Conservation (phyloP, 2,329 filamentous ascomycete species). For the Rhinocladiella similis region DNA sequence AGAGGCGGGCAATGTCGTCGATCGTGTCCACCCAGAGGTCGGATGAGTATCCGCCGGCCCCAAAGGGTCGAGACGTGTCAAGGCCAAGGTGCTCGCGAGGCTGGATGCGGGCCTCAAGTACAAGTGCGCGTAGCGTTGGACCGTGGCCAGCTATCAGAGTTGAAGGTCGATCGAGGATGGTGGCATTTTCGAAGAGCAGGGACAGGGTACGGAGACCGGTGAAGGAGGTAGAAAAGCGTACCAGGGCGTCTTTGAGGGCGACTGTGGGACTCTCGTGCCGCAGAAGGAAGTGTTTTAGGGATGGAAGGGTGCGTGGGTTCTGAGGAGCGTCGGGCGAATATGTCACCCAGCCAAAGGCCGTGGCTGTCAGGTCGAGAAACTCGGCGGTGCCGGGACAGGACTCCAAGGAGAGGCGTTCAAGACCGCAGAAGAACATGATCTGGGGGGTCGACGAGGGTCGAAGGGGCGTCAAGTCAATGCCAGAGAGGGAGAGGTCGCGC, state of each 20-base stretch:
- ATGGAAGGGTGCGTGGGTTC: constrained; percentile 13
- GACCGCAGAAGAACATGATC: constrained; percentile 23
- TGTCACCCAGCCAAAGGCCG: constrained; percentile 23
- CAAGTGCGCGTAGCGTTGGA: constrained; percentile 24
- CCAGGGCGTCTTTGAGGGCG: constrained; percentile 24
- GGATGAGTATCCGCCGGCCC: constrained; percentile 28
- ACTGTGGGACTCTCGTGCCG: constrained; percentile 25
- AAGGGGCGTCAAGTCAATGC: constrained; percentile 22
- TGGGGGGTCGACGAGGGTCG: constrained; percentile 19
- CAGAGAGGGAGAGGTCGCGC: constrained; percentile 23
- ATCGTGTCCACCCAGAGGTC: constrained; percentile 30
- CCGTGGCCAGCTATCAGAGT: constrained; percentile 27
- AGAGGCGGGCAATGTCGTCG: constrained; percentile 28
- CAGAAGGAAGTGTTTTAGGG: constrained; percentile 27
- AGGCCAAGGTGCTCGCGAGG: constrained; percentile 28
- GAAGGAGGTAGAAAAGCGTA: constrained; percentile 28
- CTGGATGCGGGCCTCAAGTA: constrained; percentile 30
- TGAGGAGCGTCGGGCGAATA: constrained; percentile 18
- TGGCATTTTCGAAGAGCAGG: constrained; percentile 28
- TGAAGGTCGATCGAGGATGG: constrained; percentile 24
- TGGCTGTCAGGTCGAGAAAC: constrained; percentile 21
- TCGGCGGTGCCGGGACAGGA: constrained; percentile 27
- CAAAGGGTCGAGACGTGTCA: constrained; percentile 30
- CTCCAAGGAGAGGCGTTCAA: constrained; percentile 25
- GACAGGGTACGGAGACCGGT: constrained; percentile 27